Percentiles rank a stretch among this genome's conserved stretches.
phyloP scores from a whole-genome alignment of 805 yeast genomes.

The Candida suzukii region DNA sequence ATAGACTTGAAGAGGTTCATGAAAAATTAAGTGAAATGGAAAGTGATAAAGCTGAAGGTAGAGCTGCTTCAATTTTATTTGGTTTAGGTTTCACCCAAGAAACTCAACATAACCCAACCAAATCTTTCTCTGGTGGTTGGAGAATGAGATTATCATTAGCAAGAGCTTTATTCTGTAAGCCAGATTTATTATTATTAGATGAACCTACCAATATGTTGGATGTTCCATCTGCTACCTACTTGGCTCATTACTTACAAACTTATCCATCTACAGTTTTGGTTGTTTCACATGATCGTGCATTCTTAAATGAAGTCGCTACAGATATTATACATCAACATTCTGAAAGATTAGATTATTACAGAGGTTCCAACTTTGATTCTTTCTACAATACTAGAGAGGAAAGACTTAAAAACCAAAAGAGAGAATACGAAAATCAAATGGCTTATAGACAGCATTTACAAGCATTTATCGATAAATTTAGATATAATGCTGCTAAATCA shows the following conservation, averaged over 20 bases:
- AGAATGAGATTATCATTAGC: slow-evolving; percentile 99
- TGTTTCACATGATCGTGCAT: slow-evolving; percentile 97
- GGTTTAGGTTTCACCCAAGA: slow-evolving; percentile 93
- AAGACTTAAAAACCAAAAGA: slow-evolving; percentile 83
- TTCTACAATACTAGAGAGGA: slow-evolving; percentile 94
- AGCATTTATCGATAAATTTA: slow-evolving; percentile 87
- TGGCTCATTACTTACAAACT: slow-evolving; percentile 82
- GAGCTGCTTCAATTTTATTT: slow-evolving; percentile 87
- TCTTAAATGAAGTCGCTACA: slow-evolving; percentile 95
- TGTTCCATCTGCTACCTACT: slow-evolving; percentile 94
- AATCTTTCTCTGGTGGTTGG: slow-evolving; percentile 99
- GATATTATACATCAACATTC: slow-evolving; percentile 98
- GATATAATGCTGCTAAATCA: slow-evolving; percentile 97
- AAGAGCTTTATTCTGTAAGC: slow-evolving; percentile 94
- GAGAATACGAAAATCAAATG: slow-evolving; percentile 97
- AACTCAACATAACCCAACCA: slow-evolving; percentile 77
- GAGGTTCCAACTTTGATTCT: slow-evolving; percentile 89
- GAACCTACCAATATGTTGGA: slow-evolving; percentile 99
- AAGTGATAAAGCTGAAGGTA: slow-evolving; percentile 93
- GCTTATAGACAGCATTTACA: slow-evolving; percentile 91
- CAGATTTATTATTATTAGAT: slow-evolving; percentile 86
- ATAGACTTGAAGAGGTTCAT: slow-evolving; percentile 68
- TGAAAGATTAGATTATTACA: slow-evolving; percentile 91
- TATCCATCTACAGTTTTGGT: slow-evolving; percentile 91
- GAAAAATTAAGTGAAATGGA: slow-evolving; percentile 90